These are phyloP conservation scores for Gracilaria gracilis DNA, from an alignment of 23 red algal genomes.

Conservation along the genomic window DNA sequence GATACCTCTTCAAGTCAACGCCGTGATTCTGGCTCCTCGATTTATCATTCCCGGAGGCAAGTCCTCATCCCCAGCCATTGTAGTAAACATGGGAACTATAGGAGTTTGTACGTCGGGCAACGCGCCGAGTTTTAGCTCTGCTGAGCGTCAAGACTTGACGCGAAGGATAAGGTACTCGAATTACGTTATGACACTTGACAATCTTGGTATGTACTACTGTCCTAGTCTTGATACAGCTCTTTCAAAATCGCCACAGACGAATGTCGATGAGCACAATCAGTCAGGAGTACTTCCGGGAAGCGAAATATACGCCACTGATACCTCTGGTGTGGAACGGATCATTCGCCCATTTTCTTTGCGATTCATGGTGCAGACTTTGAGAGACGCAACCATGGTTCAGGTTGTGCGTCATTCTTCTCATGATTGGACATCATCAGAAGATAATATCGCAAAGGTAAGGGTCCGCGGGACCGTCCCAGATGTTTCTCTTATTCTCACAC, in stretches of 20 bases:
- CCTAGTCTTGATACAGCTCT: constrained; percentile 53
- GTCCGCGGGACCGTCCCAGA: constrained; percentile 71
- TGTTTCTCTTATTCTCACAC: constrained; percentile 68
- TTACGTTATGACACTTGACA: constrained; percentile 70
- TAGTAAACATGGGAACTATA: constrained; percentile 76
- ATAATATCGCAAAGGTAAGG: constrained; percentile 71
- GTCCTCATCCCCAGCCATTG: constrained; percentile 34
- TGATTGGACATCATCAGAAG: not conserved
- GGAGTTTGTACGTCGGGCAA: constrained; percentile 69
- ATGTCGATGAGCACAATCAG: not conserved
- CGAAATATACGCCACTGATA: not conserved
- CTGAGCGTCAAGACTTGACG: not conserved
- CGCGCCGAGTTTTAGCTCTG: not conserved
- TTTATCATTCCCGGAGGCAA: constrained; percentile 69
- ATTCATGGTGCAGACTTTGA: constrained; percentile 67
- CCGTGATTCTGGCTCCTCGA: constrained; percentile 75
- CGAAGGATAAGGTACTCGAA: constrained; percentile 54
- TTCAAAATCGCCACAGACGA: constrained; percentile 6
- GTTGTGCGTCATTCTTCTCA: constrained; percentile 52
- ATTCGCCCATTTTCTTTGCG: constrained; percentile 75
- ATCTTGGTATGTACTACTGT: constrained; percentile 64
- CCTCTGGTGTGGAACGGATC: constrained; percentile 61
- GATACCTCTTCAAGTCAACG: constrained; percentile 73
- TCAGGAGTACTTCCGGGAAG: not conserved
- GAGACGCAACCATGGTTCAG: constrained; percentile 72